A percentile compares a stretch with the other conserved stretches of the same genome.
Conservation (phyloP, 2,329 filamentous ascomycete species). For the Fusarium piperis region DNA sequence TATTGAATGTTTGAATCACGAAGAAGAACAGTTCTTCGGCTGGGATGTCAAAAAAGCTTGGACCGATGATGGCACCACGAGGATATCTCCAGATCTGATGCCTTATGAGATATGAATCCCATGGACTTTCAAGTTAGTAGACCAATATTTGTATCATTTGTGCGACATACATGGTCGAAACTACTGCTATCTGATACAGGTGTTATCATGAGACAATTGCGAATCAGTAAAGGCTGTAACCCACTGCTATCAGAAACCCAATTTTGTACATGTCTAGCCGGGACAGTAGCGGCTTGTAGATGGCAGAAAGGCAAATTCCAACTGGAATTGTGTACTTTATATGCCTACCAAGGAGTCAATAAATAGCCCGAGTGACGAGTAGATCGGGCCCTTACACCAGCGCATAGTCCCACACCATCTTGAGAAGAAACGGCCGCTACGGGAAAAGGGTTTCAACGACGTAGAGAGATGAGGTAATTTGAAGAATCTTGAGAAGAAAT, state of each 20-base stretch:
- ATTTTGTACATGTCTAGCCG: constrained; percentile 31
- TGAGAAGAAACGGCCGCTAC: constrained; percentile 15
- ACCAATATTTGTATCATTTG: accelerated
- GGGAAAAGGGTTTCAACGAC: not conserved
- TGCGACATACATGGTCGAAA: constrained; percentile 63
- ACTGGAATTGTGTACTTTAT: constrained; percentile 38
- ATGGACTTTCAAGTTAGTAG: constrained; percentile 56
- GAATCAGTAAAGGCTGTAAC: accelerated
- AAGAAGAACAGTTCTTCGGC: constrained; percentile 82
- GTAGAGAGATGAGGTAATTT: not conserved
- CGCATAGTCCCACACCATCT: constrained; percentile 37
- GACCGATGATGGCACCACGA: constrained; percentile 69
- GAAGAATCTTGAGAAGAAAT: not conserved
- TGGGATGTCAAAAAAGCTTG: constrained; percentile 71
- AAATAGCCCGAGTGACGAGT: not conserved
- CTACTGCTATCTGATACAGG: constrained; percentile 58
- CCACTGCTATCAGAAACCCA: constrained; percentile 29
- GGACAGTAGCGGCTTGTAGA: constrained; percentile 30
- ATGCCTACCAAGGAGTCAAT: constrained; percentile 17
- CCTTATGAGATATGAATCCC: constrained; percentile 79
- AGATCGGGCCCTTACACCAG: constrained; percentile 26
- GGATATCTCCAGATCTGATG: constrained; percentile 78
- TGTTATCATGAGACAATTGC: not conserved
- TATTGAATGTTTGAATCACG: constrained; percentile 79
- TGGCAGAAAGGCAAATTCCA: constrained; percentile 13